phyloP scores from a whole-genome alignment of 192 early-diverging fungal species.

The Piromyces finnis region DNA sequence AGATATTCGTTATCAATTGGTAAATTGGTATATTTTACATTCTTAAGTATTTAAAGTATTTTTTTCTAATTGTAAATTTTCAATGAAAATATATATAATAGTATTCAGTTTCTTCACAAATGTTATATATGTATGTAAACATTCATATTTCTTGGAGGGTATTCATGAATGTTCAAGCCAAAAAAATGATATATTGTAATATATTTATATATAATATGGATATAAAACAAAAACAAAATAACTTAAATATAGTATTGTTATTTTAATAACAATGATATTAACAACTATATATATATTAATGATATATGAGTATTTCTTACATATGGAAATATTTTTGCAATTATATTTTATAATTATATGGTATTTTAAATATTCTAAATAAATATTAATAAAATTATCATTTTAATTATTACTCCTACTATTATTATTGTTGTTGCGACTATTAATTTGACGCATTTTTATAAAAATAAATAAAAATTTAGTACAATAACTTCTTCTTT shows the following conservation, averaged over 20 bases:
- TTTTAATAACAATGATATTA: neutral
- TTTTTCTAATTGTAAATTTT: too few relatives aligned
- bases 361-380: neutral
- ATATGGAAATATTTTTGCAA: too few relatives aligned
- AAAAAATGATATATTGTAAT: neutral
- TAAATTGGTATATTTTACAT: too few relatives aligned
- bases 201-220: neutral
- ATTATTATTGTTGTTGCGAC: neutral
- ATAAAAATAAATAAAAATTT: too few relatives aligned
- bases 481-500: neutral
- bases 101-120: neutral
- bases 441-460: too few relatives aligned
- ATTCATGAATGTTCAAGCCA: neutral
- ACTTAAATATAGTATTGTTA: too few relatives aligned
- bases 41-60: too few relatives aligned
- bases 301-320: too few relatives aligned
- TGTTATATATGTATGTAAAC: neutral
- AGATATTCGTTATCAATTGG: too few relatives aligned
- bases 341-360: neutral
- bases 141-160: neutral
- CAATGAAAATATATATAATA: neutral
- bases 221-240: neutral
- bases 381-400: too few relatives aligned
- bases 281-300: neutral
- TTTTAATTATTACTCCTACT: too few relatives aligned